These are phyloP conservation scores for Ustilago curta DNA, from an alignment of 1,284 basidiomycete genomes.

Conservation along the genomic window DNA sequence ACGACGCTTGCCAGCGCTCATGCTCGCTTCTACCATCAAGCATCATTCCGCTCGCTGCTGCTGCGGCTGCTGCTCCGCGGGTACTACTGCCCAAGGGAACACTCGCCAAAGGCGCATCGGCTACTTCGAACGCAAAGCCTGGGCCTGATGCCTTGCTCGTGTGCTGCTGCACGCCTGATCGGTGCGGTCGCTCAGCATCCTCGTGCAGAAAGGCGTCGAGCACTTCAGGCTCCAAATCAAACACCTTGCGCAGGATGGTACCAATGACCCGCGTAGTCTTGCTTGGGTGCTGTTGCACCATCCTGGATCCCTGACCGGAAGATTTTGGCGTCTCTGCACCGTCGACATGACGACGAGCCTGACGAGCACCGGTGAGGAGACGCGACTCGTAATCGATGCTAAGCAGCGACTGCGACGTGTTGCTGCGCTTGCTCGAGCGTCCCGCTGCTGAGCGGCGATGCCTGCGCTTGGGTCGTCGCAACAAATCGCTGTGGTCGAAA, in stretches of 20 bases:
- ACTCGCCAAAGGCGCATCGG: slow-evolving; percentile 21
- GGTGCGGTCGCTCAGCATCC: slow-evolving; percentile 25
- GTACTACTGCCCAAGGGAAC: slow-evolving; percentile 18
- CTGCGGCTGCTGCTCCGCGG: neutral
- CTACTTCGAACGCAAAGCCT: slow-evolving; percentile 33
- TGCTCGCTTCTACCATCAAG: slow-evolving; percentile 32
- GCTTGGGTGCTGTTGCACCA: slow-evolving; percentile 25
- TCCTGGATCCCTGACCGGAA: slow-evolving; percentile 12
- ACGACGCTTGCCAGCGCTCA: slow-evolving; percentile 15
- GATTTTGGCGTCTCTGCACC: slow-evolving; percentile 31
- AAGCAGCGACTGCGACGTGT: slow-evolving; percentile 42
- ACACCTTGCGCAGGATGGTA: slow-evolving; percentile 43
- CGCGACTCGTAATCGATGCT: slow-evolving; percentile 39
- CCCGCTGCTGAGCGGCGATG: slow-evolving; percentile 41
- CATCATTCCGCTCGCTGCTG: slow-evolving; percentile 19
- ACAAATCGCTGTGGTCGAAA: slow-evolving; percentile 20
- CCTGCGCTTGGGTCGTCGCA: slow-evolving; percentile 42
- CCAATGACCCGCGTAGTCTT: slow-evolving; percentile 49
- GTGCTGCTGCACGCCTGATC: neutral
- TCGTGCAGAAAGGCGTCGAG: slow-evolving; percentile 45
- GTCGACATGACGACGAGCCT: slow-evolving; percentile 12
- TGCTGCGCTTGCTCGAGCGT: slow-evolving; percentile 51
- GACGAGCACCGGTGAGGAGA: slow-evolving; percentile 4
- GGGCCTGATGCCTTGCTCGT: neutral
- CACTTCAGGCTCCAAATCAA: slow-evolving; percentile 52